These are phyloP conservation scores for Phalaenopsis hybrid DNA, from an alignment of 116 monocot genomes.

Conservation along the genomic window DNA sequence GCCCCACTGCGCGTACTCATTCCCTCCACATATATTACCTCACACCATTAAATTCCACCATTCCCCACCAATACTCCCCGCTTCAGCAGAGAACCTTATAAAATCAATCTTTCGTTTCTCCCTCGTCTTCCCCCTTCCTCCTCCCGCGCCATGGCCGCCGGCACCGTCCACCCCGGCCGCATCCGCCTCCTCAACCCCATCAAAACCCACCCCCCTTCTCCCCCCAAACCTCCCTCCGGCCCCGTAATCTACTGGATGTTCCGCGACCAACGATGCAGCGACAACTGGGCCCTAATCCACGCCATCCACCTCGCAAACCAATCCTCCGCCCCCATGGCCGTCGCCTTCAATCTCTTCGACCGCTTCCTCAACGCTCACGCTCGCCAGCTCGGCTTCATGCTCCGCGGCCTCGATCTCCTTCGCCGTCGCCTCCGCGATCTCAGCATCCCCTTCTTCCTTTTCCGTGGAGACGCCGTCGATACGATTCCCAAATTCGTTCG, in stretches of 20 bases:
- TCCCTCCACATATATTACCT: no score
- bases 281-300: slow-evolving; percentile 96
- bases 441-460: slow-evolving; percentile 70
- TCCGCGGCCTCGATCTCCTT: slow-evolving; percentile 72
- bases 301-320: slow-evolving; percentile 57
- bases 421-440: slow-evolving; percentile 23
- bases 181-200: slow-evolving; percentile 33
- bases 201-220: not conserved
- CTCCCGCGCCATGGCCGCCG: not conserved
- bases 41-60: no score
- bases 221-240: slow-evolving; percentile 16
- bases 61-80: no score
- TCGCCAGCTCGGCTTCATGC: slow-evolving; percentile 87
- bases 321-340: slow-evolving; percentile 51
- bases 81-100: no score
- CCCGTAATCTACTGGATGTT: slow-evolving; percentile 98
- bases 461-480: slow-evolving; percentile 46
- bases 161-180: slow-evolving; percentile 38
- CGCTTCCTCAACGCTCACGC: slow-evolving; percentile 77
- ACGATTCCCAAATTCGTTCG: slow-evolving; percentile 47
- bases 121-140: not conserved
- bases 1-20: no score
- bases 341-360: slow-evolving; percentile 76
- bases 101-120: not conserved
- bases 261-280: slow-evolving; percentile 76